These are phyloP conservation scores for Mentha longifolia DNA, from an alignment of 257 asterid species.

Conservation along the genomic window DNA sequence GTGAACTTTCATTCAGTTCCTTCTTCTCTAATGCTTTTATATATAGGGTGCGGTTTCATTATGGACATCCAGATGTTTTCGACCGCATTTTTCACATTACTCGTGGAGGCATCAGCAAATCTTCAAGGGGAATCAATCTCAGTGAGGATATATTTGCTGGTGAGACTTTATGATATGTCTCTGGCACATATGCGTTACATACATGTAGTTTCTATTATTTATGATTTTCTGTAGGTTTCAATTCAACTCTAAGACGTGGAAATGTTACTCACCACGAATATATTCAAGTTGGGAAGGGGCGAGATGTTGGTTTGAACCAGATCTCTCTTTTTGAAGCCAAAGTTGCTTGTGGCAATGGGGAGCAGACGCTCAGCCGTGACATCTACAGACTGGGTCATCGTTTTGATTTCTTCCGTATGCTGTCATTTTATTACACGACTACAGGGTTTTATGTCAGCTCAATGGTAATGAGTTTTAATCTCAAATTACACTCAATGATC, in stretches of 20 bases:
- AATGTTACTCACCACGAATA: conserved; percentile 93
- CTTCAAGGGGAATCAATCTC: conserved; percentile 93
- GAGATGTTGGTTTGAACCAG: conserved; percentile 97
- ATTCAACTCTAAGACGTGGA: conserved; percentile 88
- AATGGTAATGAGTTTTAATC: conserved; percentile 61
- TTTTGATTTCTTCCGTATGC: conserved; percentile 96
- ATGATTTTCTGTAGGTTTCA: conserved; percentile 65
- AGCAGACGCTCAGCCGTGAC: conserved; percentile 94
- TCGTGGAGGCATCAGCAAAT: conserved; percentile 97
- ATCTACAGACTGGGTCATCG: conserved; percentile 95
- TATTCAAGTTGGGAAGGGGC: conserved; percentile 94
- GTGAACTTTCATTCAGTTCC: conserved; percentile 7
- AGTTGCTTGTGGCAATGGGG: conserved; percentile 98
- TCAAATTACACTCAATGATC: conserved; percentile 17
- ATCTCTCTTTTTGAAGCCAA: conserved; percentile 96
- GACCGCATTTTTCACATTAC: conserved; percentile 96
- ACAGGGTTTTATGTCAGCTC: conserved; percentile 92
- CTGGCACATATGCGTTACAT: not conserved
- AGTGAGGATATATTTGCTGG: conserved; percentile 99
- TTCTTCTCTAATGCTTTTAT: conserved; percentile 29
- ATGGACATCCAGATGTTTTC: conserved; percentile 97
- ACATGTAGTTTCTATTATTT: conserved; percentile 21
- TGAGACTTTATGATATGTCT: conserved; percentile 45
- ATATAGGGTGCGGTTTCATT: conserved; percentile 91
- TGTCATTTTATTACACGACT: conserved; percentile 80